Evolutionary conservation across 2,329 filamentous ascomycete species (phyloP), one percentile per base, ranked within the genome.

Genomic region (Phialophora expanda): DNA sequence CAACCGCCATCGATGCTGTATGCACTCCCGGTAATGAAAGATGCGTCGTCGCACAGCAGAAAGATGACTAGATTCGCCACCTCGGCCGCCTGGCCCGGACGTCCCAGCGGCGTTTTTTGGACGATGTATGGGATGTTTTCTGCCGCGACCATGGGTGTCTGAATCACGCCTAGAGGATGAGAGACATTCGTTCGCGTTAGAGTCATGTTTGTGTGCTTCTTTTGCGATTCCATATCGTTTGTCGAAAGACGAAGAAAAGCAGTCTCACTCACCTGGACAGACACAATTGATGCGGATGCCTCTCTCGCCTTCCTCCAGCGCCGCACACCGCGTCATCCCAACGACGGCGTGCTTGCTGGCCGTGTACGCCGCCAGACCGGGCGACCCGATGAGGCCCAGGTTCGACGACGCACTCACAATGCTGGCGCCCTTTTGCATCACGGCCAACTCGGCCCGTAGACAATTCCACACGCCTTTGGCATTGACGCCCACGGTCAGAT

Each of bases 401-500:
- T 11, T 28, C 12, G 14, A 24, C 14, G 50, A 14, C 7, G 57
- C 62, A 38, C 62, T 67, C 17, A 61, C 57, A 17, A 61, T 65
- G 6, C 50, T 61, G 11, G 44, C 58, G 2, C 54, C 57, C 44
- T 48, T 55, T 14, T 60, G 59, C 64, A 66, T 48, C 8, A 51
- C 50, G 12, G 20, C 34, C 53, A 86, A 65, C 70, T 86, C 73
- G 14, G 81, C 80, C 17, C 82, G 75, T 66, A 87, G 65, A 64
- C 82, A 85, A 57, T 84, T 80, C 74, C 85, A 82, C 30, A 82
- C 74, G 3, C 85, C 84, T 7, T 73, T 77, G 7, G 79, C 65
- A 70, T 85, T 85, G 9, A 84, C 79, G 1, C 73, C 70, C 56
- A 84, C 71, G 9, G 80, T 73, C 30, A 74, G 71, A 48, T 80